phyloP scores from a whole-genome alignment of 148 eudicot genomes.

The Nyssa sinensis region DNA sequence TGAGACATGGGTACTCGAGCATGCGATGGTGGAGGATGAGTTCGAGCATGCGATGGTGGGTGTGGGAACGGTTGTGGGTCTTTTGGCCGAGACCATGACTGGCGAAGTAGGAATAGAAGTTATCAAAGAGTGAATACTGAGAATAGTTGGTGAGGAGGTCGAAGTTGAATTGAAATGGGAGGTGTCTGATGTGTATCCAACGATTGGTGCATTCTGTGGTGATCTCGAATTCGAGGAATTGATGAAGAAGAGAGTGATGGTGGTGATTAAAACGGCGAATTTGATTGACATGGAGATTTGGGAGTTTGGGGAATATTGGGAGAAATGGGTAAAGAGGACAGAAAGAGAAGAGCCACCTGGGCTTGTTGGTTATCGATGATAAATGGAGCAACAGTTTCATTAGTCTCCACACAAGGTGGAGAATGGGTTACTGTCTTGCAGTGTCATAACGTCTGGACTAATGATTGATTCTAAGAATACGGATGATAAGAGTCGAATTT shows the following conservation, averaged over 20 bases:
- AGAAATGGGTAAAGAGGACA: not conserved
- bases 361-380: too few species aligned
- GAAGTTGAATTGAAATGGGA: conserved; percentile 68
- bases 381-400: too few species aligned
- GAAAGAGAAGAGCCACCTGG: not conserved
- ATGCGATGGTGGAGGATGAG: conserved; percentile 82
- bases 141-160: conserved; percentile 75
- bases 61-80: conserved; percentile 68
- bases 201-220: conserved; percentile 41
- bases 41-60: conserved; percentile 71
- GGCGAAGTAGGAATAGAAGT: conserved; percentile 62
- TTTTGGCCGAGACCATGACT: conserved; percentile 84
- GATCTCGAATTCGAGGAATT: conserved; percentile 26
- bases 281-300: conserved; percentile 19
- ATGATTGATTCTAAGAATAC: too few species aligned
- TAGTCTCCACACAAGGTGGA: too few species aligned
- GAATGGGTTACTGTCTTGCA: too few species aligned
- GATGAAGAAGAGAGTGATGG: conserved; percentile 28
- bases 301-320: too few species aligned
- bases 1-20: conserved; percentile 84
- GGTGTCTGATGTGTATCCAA: conserved; percentile 72
- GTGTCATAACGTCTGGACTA: too few species aligned
- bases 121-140: conserved; percentile 41
- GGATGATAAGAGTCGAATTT: too few species aligned
- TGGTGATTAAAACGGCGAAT: conserved; percentile 9